A percentile compares a stretch with the other conserved stretches of the same genome.
Evolutionary conservation across 2,329 filamentous ascomycete genomes (phyloP).

Genomic region (Metarhizium humberi): DNA sequence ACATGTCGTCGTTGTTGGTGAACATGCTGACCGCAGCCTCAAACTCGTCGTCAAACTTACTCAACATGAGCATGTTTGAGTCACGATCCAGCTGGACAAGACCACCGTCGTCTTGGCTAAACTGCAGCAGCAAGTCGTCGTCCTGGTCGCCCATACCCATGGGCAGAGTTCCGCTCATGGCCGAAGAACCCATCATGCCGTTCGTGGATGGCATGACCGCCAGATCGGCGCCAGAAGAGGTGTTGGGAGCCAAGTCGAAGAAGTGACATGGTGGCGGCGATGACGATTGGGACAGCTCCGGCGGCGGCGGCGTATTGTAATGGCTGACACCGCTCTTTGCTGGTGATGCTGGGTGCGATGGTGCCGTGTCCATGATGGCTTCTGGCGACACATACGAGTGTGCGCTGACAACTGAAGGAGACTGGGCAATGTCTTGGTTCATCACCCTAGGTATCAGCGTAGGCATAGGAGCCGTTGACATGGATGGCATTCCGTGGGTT

Average conservation of each 20-base stretch:
- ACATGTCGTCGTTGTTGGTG: slow-evolving; percentile 39
- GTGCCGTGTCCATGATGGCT: slow-evolving; percentile 28
- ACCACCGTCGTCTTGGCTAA: slow-evolving; percentile 29
- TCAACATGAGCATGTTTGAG: slow-evolving; percentile 38
- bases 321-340: slow-evolving; percentile 41
- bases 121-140: slow-evolving; percentile 35
- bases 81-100: slow-evolving; percentile 36
- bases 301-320: slow-evolving; percentile 49
- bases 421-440: slow-evolving; percentile 25
- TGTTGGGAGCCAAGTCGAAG: slow-evolving; percentile 36
- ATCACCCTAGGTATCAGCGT: slow-evolving; percentile 19
- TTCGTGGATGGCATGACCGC: slow-evolving; percentile 18
- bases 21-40: slow-evolving; percentile 42
- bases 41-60: slow-evolving; percentile 46
- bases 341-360: slow-evolving; percentile 34
- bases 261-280: slow-evolving; percentile 42
- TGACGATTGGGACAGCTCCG: slow-evolving; percentile 51
- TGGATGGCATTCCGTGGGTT: slow-evolving; percentile 20
- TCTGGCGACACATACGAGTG: slow-evolving; percentile 39
- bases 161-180: slow-evolving; percentile 23
- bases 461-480: slow-evolving; percentile 38
- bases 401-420: slow-evolving; percentile 29
- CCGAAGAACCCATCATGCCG: slow-evolving; percentile 22
- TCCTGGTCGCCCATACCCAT: slow-evolving; percentile 28
- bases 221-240: slow-evolving; percentile 19